Base-by-base conservation (phyloP, 306 rosid species). In the Abrus precatorius region DNA sequence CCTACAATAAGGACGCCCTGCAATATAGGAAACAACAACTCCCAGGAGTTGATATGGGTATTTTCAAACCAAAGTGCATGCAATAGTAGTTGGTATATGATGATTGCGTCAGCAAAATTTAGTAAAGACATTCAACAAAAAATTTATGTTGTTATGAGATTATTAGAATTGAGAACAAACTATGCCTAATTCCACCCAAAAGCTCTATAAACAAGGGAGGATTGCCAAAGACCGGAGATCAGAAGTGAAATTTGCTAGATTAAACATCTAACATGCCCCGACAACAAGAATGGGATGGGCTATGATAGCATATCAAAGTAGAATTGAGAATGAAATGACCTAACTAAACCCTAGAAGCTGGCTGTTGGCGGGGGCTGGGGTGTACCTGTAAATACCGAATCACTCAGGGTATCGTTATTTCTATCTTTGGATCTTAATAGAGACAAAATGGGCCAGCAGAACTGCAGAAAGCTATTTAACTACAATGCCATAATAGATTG, bases 1-100 rank as follows among this genome's bases (percentile, higher is more conserved):
- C 99, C 99, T 69, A 93, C 99, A 84, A 95, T 90, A 69, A 95
- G 90, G 76, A 95, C 94, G 53, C 99, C 99, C 97, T 95, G 94
- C 86, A 88, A 79, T 44, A 85, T 41, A 80, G 77, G 69, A 82
- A 61, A 76, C 56, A 61, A 76, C 56, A 77, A 71, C 49, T 67
- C 32, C 78, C 55, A 84, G 74, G 55, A 74, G 76, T 67, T 56
- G 1, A 36, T 36, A 44, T 52, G 45, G 74, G 49, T 59, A 78
- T 71, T 81, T 74, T 50, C 43, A 67, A 72, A 81, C 57, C 69
- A 71, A 61, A 55, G 62, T 36, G 82, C 69, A 68, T 54, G 36
- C 47, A 59, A 71, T 72, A 76, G 45, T 72, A 76, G 53, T 13
- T 54, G 44, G 53, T 13, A 54, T 63, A 52, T 6, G 44, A 72